Conservation (phyloP, 2,329 filamentous ascomycete genomes). For the Calonectria honghensis region DNA sequence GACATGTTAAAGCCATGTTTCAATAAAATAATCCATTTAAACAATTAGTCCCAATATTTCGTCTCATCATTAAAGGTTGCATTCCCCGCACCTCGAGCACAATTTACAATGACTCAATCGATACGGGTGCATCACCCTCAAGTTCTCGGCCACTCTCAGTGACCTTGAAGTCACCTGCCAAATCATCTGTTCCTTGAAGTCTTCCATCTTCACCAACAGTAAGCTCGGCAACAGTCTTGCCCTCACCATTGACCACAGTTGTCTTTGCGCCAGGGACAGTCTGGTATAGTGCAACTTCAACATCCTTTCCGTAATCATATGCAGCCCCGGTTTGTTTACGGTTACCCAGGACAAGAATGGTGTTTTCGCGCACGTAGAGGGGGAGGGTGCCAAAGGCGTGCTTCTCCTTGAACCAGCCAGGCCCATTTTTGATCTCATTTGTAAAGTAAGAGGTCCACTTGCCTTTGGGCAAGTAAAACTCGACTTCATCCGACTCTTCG, state of each 20-base stretch:
- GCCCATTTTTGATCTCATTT: slow-evolving; percentile 68
- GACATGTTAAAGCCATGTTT: not conserved
- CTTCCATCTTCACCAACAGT: slow-evolving; percentile 63
- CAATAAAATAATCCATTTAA: slow-evolving; percentile 11
- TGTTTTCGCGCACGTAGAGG: slow-evolving; percentile 74
- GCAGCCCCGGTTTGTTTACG: slow-evolving; percentile 63
- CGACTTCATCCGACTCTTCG: slow-evolving; percentile 76
- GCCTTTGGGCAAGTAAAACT: slow-evolving; percentile 77
- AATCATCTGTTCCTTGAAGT: slow-evolving; percentile 61
- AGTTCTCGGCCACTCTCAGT: slow-evolving; percentile 50
- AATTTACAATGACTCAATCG: slow-evolving; percentile 51
- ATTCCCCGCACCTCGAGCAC: not conserved
- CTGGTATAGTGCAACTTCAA: slow-evolving; percentile 70
- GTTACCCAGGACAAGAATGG: slow-evolving; percentile 68
- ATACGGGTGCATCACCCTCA: slow-evolving; percentile 53
- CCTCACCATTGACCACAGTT: slow-evolving; percentile 65
- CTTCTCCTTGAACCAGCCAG: slow-evolving; percentile 76
- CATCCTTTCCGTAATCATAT: slow-evolving; percentile 68
- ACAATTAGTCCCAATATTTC: not conserved
- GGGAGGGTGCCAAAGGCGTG: slow-evolving; percentile 76
- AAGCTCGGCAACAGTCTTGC: slow-evolving; percentile 63
- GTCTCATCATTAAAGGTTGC: not conserved
- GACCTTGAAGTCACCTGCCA: slow-evolving; percentile 62
- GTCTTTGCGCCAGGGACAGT: slow-evolving; percentile 63
- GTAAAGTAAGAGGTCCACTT: slow-evolving; percentile 70